Base-by-base conservation (phyloP, 176 grass and related monocot species). In the Avena atlantica region DNA sequence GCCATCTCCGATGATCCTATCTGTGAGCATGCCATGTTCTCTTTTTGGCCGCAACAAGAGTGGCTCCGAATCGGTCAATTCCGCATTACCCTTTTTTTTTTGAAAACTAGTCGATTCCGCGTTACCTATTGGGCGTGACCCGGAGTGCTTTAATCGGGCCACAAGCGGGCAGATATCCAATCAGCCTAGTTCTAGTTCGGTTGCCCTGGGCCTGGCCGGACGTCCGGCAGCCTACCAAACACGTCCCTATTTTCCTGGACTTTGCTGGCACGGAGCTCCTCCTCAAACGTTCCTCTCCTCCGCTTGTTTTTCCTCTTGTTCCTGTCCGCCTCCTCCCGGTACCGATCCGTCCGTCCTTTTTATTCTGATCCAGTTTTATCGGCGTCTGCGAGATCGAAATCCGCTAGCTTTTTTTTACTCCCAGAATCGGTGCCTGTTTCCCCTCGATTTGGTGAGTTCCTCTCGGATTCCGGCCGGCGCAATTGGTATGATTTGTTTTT, bases 241-340 rank as follows among this genome's bases (percentile, higher is more conserved):
- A 42, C 40, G 17, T 21, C 6, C 78, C 20, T 16, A 25, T 63
- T 80, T 63, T 51, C 71, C 45, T 74, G 11, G 12, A 21, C 24
- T 24, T 49, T 16, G n/a, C 45, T 74, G 71, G 45, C 64, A 9
- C 48, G 8, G 23, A 3, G 12, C 40, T 42, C 6, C 40, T 42
- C 40, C 40, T 42, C 40, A 42, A 15, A 74, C 45, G 12, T 25
- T 45, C 14, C 45, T 42, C 34, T 77, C 25, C 61, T 15, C 21
- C 6, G 7, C 16, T 4, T 12, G 48, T 66, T 5, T 20, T 11
- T 62, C 40, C 10, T 58, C 55, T 19, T 17, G 6, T 58, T 58
- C 25, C 37, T 60, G 58, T 68, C 71, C 25, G 14, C 72, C 20
- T 11, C 65, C 23, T 63, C 49, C 47, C 9, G 88, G 88, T 78